Evolutionary conservation across 2,329 filamentous ascomycete species (phyloP).

Genomic region (Pestalotiopsis sp.): DNA sequence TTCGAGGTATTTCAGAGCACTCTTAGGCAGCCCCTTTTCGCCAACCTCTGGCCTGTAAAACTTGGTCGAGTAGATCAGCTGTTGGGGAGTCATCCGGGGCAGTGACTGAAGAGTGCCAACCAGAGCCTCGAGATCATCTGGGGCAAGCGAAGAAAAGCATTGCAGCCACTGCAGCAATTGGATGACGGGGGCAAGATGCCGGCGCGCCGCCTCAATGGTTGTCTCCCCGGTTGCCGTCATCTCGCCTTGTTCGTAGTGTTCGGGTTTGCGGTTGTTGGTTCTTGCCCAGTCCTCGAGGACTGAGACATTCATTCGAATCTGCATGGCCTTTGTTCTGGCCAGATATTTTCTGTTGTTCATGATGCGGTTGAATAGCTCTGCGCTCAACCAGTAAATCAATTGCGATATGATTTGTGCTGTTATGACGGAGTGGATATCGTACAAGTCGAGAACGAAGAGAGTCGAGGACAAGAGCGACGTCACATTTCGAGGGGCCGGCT

Average conservation of each 20-base stretch:
- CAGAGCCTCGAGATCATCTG: slow-evolving; percentile 84
- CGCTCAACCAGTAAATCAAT: slow-evolving; percentile 92
- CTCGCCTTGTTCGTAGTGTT: slow-evolving; percentile 93
- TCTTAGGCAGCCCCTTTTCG: slow-evolving; percentile 88
- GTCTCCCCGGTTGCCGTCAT: slow-evolving; percentile 83
- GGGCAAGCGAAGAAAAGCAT: slow-evolving; percentile 89
- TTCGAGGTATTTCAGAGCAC: slow-evolving; percentile 82
- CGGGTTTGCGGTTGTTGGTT: slow-evolving; percentile 88
- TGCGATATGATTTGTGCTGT: slow-evolving; percentile 89
- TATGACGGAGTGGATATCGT: slow-evolving; percentile 98
- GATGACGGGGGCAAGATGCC: slow-evolving; percentile 86
- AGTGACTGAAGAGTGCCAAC: slow-evolving; percentile 89
- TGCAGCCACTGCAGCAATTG: slow-evolving; percentile 97
- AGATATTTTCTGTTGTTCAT: slow-evolving; percentile 96
- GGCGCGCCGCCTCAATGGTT: slow-evolving; percentile 80
- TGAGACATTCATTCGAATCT: slow-evolving; percentile 98
- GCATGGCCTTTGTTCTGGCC: slow-evolving; percentile 97
- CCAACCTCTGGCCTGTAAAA: slow-evolving; percentile 95
- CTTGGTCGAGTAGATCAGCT: slow-evolving; percentile 88
- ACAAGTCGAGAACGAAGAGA: slow-evolving; percentile 95
- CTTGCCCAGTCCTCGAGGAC: slow-evolving; percentile 95
- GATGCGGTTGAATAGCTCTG: slow-evolving; percentile 95
- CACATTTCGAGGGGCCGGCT: slow-evolving; percentile 91
- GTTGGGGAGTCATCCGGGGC: slow-evolving; percentile 80
- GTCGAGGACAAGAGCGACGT: slow-evolving; percentile 95